Evolutionary conservation across 225 moss, liverwort and hornwort genomes (phyloP).

Genomic region (Polytrichum formosum): DNA sequence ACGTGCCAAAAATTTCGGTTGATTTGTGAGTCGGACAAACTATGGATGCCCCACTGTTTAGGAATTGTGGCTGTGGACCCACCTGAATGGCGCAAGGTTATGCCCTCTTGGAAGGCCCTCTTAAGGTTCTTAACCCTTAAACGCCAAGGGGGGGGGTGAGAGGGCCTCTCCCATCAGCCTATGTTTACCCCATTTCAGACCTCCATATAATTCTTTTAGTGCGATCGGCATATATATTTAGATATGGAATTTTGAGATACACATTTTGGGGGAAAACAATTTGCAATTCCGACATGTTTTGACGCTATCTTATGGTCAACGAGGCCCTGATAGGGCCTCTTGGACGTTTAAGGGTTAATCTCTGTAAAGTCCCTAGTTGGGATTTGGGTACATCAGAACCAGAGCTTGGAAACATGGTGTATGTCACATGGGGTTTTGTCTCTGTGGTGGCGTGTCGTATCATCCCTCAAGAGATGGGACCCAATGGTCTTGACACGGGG

Average conservation of each 20-base stretch:
- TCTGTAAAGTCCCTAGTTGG: constrained; percentile 45
- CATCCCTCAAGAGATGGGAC: constrained; percentile 65
- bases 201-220: too few species aligned
- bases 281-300: too few species aligned
- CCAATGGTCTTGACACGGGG: constrained; percentile 37
- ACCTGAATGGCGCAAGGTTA: constrained; percentile 36
- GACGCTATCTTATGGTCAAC: too few species aligned
- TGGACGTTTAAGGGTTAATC: too few species aligned
- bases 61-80: constrained; percentile 32
- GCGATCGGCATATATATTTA: too few species aligned
- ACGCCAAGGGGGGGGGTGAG: too few species aligned
- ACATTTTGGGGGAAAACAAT: too few species aligned
- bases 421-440: constrained; percentile 61
- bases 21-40: constrained; percentile 41
- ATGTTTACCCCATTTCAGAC: too few species aligned
- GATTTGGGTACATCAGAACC: constrained; percentile 71
- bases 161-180: too few species aligned
- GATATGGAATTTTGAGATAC: too few species aligned
- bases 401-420: constrained; percentile 61
- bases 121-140: too few species aligned
- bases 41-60: constrained; percentile 59
- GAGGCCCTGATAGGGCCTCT: too few species aligned
- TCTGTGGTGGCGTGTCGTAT: constrained; percentile 50
- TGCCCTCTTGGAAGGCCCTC: constrained; percentile 43
- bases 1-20: constrained; percentile 45